Percentiles rank a stretch among this genome's conserved stretches.
phyloP scores from a whole-genome alignment of 2,329 filamentous ascomycete genomes.

The Geosmithia putterillii region DNA sequence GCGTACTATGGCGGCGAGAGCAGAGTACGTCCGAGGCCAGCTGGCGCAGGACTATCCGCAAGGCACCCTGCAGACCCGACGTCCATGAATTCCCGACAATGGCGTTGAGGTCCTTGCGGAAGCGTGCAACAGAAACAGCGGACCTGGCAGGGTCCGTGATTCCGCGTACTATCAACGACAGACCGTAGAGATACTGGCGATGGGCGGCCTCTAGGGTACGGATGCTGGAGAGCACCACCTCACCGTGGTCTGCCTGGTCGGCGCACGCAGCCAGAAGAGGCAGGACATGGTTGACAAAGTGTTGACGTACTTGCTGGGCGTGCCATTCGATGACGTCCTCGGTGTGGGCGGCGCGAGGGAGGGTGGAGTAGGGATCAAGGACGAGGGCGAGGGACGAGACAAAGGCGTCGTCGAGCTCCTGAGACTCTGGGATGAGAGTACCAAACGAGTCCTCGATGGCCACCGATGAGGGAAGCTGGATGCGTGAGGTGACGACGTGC shows the following conservation, averaged over 20 bases:
- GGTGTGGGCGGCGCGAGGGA: constrained; percentile 37
- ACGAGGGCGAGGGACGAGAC: constrained; percentile 40
- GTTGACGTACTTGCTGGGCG: constrained; percentile 44
- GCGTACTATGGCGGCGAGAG: constrained; percentile 10
- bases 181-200: constrained; percentile 41
- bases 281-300: constrained; percentile 48
- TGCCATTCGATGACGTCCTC: constrained; percentile 50
- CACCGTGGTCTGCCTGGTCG: constrained; percentile 24
- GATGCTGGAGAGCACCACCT: constrained; percentile 39
- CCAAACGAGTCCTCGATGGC: constrained; percentile 43
- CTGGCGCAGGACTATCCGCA: constrained; percentile 40
- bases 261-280: constrained; percentile 39
- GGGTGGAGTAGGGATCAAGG: constrained; percentile 29
- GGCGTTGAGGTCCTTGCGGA: constrained; percentile 50
- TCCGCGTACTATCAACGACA: constrained; percentile 37
- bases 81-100: constrained; percentile 52
- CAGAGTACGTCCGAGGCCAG: constrained; percentile 36
- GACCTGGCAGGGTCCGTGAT: constrained; percentile 24
- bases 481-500: constrained; percentile 46
- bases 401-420: constrained; percentile 31
- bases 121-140: constrained; percentile 30
- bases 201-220: constrained; percentile 48
- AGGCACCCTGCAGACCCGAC: constrained; percentile 35
- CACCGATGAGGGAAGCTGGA: constrained; percentile 43
- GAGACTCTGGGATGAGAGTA: constrained; percentile 27